Percentiles rank a stretch among this genome's conserved stretches.
These are phyloP conservation scores for Auricularia auricula-judae DNA, from an alignment of 768 basidiomycete species.

Conservation along the genomic window DNA sequence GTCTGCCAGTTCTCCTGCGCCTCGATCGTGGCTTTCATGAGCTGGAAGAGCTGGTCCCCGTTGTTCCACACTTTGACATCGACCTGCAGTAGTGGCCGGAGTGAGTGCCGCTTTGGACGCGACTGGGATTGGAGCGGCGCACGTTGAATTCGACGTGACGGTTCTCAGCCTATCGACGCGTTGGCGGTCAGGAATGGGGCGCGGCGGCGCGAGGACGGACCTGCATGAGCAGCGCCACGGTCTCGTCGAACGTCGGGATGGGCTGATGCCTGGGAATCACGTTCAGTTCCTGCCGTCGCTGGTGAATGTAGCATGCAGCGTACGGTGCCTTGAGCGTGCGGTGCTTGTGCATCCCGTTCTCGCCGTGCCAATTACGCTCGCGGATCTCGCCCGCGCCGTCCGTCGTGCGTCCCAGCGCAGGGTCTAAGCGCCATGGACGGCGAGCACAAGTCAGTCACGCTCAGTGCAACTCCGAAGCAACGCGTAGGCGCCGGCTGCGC, in stretches of 20 bases:
- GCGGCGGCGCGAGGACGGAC: constrained; percentile 23
- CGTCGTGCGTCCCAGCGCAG: neutral
- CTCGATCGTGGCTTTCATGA: constrained; percentile 64
- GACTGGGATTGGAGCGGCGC: constrained; percentile 5
- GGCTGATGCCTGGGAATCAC: constrained; percentile 37
- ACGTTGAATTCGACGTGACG: constrained; percentile 28
- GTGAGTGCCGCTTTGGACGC: neutral
- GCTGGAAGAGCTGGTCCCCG: constrained; percentile 68
- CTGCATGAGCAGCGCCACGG: constrained; percentile 67
- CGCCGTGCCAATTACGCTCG: constrained; percentile 61
- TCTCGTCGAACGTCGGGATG: constrained; percentile 86
- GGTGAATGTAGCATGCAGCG: neutral
- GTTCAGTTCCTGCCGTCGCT: neutral
- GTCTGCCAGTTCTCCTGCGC: constrained; percentile 62
- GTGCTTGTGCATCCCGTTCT: constrained; percentile 62
- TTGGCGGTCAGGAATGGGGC: neutral
- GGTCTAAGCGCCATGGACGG: neutral
- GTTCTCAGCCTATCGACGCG: constrained; percentile 13
- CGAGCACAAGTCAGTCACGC: neutral
- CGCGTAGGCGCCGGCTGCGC: constrained; percentile 25
- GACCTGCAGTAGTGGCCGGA: constrained; percentile 36
- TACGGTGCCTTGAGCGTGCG: constrained; percentile 65
- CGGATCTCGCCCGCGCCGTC: constrained; percentile 48
- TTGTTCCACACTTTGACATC: constrained; percentile 94
- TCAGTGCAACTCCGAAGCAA: no score